A percentile compares a stretch with the other conserved stretches of the same genome.
Conservation (phyloP, 345 rosid species). For the Balakata baccata region DNA sequence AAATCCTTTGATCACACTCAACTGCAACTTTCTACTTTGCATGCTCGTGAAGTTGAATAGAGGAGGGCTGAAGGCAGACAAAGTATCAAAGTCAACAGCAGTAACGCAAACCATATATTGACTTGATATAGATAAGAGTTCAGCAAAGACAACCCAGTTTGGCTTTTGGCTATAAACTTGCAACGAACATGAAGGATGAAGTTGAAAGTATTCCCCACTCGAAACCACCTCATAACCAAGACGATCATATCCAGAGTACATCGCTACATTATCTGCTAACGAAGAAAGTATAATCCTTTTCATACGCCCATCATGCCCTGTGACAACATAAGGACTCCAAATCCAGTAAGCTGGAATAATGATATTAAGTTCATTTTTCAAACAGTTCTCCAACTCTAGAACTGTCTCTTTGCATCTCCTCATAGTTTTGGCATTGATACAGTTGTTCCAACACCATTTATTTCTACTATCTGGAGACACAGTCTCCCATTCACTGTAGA, state of each 20-base stretch:
- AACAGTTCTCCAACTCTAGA: conserved; percentile 61
- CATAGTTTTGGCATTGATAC: conserved; percentile 89
- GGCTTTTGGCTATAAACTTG: conserved; percentile 76
- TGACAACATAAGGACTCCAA: conserved; percentile 56
- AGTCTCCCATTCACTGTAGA: conserved; percentile 75
- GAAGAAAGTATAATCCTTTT: conserved; percentile 65
- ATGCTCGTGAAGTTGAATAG: conserved; percentile 52
- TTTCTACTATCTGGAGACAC: conserved; percentile 48
- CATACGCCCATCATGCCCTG: conserved; percentile 43
- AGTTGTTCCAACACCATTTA: conserved; percentile 90
- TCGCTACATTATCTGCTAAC: conserved; percentile 79
- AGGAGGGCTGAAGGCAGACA: conserved; percentile 58
- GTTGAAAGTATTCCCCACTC: conserved; percentile 68
- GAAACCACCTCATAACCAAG: conserved; percentile 85
- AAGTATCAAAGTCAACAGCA: conserved; percentile 65
- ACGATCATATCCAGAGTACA: conserved; percentile 76
- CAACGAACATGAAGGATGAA: conserved; percentile 87
- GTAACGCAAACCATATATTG: conserved; percentile 86
- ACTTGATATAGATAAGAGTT: conserved; percentile 52
- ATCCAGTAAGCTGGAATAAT: conserved; percentile 58
- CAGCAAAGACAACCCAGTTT: conserved; percentile 83
- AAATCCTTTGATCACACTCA: conserved; percentile 54
- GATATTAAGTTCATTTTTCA: conserved; percentile 56
- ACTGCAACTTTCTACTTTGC: conserved; percentile 53
- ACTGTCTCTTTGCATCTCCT: conserved; percentile 82